phyloP scores from a whole-genome alignment of 352 stramenopile genomes.

The Pythium pyrilobum region DNA sequence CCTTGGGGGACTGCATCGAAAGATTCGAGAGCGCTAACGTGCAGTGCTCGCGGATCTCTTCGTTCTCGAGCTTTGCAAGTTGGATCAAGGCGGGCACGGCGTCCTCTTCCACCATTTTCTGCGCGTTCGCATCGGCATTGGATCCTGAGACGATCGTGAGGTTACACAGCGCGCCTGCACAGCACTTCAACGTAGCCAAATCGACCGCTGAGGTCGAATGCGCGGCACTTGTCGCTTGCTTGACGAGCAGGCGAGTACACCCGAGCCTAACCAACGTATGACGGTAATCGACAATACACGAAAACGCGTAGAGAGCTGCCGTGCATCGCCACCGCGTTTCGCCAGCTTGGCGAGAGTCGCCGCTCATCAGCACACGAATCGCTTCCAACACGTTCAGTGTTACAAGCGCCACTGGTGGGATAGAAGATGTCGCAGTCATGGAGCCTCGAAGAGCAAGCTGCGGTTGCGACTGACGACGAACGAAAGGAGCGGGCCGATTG shows the following conservation, averaged over 20 bases:
- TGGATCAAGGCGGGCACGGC: constrained; percentile 62
- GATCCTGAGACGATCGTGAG: constrained; percentile 34
- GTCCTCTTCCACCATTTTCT: constrained; percentile 56
- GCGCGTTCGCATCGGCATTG: constrained; percentile 24
- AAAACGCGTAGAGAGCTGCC: constrained; percentile 53
- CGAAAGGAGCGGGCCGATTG: constrained; percentile 1
- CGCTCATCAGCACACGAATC: constrained; percentile 31
- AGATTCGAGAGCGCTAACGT: constrained; percentile 71
- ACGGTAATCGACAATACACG: constrained; percentile 35
- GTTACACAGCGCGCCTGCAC: constrained; percentile 53
- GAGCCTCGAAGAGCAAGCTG: constrained; percentile 5
- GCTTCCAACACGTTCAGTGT: constrained; percentile 27
- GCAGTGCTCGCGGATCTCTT: constrained; percentile 60
- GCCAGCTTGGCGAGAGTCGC: neutral
- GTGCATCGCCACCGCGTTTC: constrained; percentile 62
- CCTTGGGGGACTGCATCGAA: constrained; percentile 54
- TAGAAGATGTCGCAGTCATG: constrained; percentile 1
- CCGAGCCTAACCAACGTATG: constrained; percentile 41
- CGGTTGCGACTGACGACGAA: constrained; percentile 17
- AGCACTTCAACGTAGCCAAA: constrained; percentile 34
- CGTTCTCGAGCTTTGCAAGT: constrained; percentile 51
- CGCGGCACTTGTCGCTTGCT: constrained; percentile 26
- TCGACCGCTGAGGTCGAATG: constrained; percentile 12
- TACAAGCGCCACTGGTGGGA: constrained; percentile 26
- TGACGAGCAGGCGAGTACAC: constrained; percentile 41